Percentiles rank a stretch among this genome's conserved stretches.
phyloP scores from a whole-genome alignment of 805 yeast genomes.

The Cyberlindnera mississippiensis region DNA sequence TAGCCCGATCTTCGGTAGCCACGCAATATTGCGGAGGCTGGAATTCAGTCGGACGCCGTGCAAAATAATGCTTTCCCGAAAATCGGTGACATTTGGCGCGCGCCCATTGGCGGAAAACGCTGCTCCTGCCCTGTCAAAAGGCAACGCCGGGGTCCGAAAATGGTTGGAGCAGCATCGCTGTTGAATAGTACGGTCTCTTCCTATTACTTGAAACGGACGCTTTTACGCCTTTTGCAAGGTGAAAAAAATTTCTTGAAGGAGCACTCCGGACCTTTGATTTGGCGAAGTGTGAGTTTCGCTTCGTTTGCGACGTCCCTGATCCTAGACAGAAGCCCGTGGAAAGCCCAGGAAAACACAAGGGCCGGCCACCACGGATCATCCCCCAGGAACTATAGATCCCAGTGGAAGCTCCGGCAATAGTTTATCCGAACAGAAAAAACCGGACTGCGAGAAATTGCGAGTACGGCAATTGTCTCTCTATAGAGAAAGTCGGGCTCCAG shows the following conservation, averaged over 20 bases:
- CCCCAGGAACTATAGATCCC: not conserved
- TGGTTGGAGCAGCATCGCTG: not conserved
- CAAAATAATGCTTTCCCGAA: slow-evolving; percentile 2
- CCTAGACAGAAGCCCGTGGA: not conserved
- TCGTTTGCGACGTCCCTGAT: not conserved
- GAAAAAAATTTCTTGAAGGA: no score
- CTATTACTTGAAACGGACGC: no score
- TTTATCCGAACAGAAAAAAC: not conserved
- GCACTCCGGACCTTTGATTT: no score
- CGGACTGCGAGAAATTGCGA: not conserved
- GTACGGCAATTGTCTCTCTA: slow-evolving; percentile 2
- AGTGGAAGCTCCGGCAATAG: not conserved
- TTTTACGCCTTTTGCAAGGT: no score
- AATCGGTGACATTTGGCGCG: slow-evolving; percentile 10
- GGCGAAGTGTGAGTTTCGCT: not conserved
- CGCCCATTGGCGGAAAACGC: slow-evolving; percentile 6
- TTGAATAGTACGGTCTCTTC: no score
- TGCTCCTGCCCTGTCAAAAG: slow-evolving; percentile 6
- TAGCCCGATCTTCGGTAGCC: not conserved
- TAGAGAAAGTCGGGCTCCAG: no score
- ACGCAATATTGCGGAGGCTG: not conserved
- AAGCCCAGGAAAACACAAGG: not conserved
- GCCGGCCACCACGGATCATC: no score
- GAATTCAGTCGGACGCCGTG: slow-evolving; percentile 2
- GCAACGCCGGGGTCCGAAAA: slow-evolving; percentile 2